phyloP scores from a whole-genome alignment of 2,329 filamentous ascomycete species.

The Penicillium italicum region DNA sequence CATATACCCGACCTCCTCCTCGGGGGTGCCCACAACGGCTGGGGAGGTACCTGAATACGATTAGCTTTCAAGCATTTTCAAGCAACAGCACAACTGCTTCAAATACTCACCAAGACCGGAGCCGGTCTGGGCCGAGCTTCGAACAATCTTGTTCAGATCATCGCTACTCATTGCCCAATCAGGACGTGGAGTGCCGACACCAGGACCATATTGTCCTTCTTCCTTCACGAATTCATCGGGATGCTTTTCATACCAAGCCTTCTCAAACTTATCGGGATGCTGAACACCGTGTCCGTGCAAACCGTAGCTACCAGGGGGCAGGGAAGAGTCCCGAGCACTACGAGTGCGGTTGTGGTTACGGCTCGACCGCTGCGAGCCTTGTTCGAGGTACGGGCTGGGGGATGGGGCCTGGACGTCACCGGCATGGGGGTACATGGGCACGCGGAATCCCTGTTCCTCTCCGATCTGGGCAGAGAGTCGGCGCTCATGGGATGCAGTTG shows the following conservation, averaged over 20 bases:
- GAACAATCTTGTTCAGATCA: constrained; percentile 85
- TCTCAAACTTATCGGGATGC: constrained; percentile 77
- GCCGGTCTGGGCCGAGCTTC: constrained; percentile 57
- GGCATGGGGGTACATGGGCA: constrained; percentile 88
- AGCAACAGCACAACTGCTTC: background rate
- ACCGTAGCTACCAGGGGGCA: constrained; percentile 86
- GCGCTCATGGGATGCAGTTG: constrained; percentile 49
- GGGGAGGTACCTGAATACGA: constrained; percentile 57
- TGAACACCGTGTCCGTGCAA: constrained; percentile 81
- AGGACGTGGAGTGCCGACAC: constrained; percentile 56
- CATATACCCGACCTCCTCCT: constrained; percentile 85
- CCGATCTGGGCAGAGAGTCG: constrained; percentile 58
- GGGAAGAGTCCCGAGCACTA: constrained; percentile 66
- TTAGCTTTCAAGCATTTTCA: constrained; percentile 14
- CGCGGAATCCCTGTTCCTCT: constrained; percentile 85
- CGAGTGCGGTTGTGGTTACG: constrained; percentile 66
- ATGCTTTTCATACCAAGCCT: constrained; percentile 89
- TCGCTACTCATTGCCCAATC: constrained; percentile 86
- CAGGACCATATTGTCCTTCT: constrained; percentile 62
- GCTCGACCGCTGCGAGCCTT: constrained; percentile 47
- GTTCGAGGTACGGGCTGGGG: constrained; percentile 57
- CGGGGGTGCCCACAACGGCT: constrained; percentile 69
- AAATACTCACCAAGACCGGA: constrained; percentile 51
- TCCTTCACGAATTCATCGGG: constrained; percentile 73
- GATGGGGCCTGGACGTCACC: constrained; percentile 96